phyloP scores from a whole-genome alignment of 805 yeast genomes.

The Ogataea dorogensis region DNA sequence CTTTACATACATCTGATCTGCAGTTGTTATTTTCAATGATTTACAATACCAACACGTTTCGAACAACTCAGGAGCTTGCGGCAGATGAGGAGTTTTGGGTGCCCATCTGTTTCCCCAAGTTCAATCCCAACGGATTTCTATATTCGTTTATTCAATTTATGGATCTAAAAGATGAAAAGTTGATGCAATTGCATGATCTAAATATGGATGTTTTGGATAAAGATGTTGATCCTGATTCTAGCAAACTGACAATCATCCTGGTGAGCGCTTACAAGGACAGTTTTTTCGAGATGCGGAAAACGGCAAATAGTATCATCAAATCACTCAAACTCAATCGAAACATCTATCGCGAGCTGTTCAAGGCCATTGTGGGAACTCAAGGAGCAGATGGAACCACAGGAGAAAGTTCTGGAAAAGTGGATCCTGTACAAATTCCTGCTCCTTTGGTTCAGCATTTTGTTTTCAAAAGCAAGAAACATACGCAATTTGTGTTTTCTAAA shows the following conservation, averaged over 20 bases:
- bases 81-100: conserved; percentile 81
- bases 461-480: conserved; percentile 65
- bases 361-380: conserved; percentile 30
- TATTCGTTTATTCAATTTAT: conserved; percentile 74
- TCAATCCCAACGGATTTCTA: conserved; percentile 83
- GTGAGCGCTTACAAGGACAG: conserved; percentile 72
- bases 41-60: conserved; percentile 52
- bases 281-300: conserved; percentile 69
- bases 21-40: conserved; percentile 72
- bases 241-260: conserved; percentile 42
- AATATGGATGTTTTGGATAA: conserved; percentile 21
- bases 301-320: conserved; percentile 51
- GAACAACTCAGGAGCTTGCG: conserved; percentile 25
- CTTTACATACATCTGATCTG: conserved; percentile 77
- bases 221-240: conserved; percentile 21
- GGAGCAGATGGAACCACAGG: conserved; percentile 30
- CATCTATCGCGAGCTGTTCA: conserved; percentile 29
- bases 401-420: conserved; percentile 37
- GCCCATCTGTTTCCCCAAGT: conserved; percentile 88
- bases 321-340: conserved; percentile 40
- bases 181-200: conserved; percentile 31
- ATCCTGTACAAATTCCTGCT: conserved; percentile 53
- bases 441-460: conserved; percentile 72
- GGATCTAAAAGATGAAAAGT: conserved; percentile 35
- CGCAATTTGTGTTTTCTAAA: conserved; percentile 52